These are phyloP conservation scores for Penicillium samsonianum DNA, from an alignment of 495 filamentous ascomycete species.

Conservation along the genomic window DNA sequence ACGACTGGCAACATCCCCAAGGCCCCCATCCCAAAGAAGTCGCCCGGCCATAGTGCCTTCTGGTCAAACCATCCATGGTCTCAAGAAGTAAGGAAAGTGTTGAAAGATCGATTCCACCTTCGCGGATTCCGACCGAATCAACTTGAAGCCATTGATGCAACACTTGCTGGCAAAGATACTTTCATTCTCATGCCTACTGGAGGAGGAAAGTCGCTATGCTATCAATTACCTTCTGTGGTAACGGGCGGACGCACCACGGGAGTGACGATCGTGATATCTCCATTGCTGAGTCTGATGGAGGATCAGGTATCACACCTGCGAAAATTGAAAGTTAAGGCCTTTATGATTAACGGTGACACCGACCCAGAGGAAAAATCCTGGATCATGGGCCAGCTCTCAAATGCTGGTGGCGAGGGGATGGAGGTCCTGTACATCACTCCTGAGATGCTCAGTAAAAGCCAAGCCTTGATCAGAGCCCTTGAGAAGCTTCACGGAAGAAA, in stretches of 20 bases:
- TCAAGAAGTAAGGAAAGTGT: constrained; percentile 71
- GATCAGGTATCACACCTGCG: constrained; percentile 86
- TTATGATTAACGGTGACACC: constrained; percentile 76
- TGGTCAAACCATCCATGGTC: constrained; percentile 71
- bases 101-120: constrained; percentile 80
- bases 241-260: constrained; percentile 76
- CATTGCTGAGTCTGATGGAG: constrained; percentile 91
- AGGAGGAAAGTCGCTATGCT: constrained; percentile 95
- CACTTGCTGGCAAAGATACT: constrained; percentile 78
- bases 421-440: constrained; percentile 93
- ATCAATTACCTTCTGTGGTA: constrained; percentile 90
- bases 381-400: constrained; percentile 61
- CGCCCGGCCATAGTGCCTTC: constrained; percentile 37
- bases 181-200: constrained; percentile 98
- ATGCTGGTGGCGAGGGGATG: constrained; percentile 64
- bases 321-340: constrained; percentile 73
- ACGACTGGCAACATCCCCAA: constrained; percentile 53
- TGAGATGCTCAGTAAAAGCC: constrained; percentile 89
- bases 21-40: constrained; percentile 35
- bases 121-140: constrained; percentile 88
- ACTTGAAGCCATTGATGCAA: constrained; percentile 93
- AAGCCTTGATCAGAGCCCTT: constrained; percentile 60
- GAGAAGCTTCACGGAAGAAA: constrained; percentile 60
- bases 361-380: constrained; percentile 52
- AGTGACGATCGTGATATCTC: constrained; percentile 92